Evolutionary conservation across 2,329 filamentous ascomycete species (phyloP), one percentile per base, ranked within the genome.

Genomic region (Ambrosiella beaveri): DNA sequence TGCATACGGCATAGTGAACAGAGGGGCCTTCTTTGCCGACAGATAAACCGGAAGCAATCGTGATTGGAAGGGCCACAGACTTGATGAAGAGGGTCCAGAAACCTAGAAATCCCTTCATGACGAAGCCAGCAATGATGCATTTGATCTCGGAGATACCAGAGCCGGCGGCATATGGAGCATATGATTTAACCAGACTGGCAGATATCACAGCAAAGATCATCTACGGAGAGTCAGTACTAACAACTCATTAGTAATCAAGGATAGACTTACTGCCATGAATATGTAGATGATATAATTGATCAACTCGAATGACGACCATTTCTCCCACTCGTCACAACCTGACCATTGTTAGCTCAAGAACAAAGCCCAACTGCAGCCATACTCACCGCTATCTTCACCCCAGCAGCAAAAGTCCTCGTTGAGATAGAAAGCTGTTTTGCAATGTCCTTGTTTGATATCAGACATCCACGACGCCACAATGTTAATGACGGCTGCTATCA

Each of bases 121-220:
- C 88, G 68, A 98, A 98, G 2, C 93, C 93, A 3, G 91, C 93
- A 66, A 98, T 95, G 67, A 98, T 97, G 71, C 89, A 95, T 71
- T 98, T 98, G 76, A 98, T 98, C 73, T 98, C 93, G 11, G 89
- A 96, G 60, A 98, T 98, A 45, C 93, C 93, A 11, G 88, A 95
- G 13, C 93, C 93, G 39, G 93, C 93, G 9, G 93, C 93, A 68
- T 98, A 98, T 0, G 93, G 93, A 3, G 93, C 90, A 70, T 93
- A 97, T 1, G 81, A 82, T 68, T 88, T 93, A 66, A 98, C 93
- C 45, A 98, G 75, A 41, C 79, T 82, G 0, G 90, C 90, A 1
- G 90, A 84, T 2, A 84, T 84, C 57, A 86, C 85, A 15, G 91
- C 86, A 68, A 97, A 95, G 2, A 86, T 67, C 1, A 83, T 81